These are phyloP conservation scores for Fusarium musae DNA, from an alignment of 2,329 filamentous ascomycete genomes.

Conservation along the genomic window DNA sequence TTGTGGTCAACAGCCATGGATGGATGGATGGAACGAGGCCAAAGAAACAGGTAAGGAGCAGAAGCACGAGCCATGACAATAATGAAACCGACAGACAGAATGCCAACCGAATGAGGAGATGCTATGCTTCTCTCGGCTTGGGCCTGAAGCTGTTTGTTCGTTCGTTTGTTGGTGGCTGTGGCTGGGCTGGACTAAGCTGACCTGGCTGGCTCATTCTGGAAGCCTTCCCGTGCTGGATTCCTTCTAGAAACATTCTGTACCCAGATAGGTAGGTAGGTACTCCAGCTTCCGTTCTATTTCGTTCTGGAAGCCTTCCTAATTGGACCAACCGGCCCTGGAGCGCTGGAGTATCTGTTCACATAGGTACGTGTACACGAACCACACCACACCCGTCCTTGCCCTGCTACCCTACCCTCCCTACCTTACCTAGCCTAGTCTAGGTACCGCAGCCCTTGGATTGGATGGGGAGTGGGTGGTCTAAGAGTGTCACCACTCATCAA, in stretches of 20 bases:
- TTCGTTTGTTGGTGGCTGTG: not conserved
- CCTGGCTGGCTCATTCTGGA: not conserved
- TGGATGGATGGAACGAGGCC: not conserved
- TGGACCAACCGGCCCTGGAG: not conserved
- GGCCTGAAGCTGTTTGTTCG: not conserved
- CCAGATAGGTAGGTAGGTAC: not conserved
- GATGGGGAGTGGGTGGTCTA: not conserved
- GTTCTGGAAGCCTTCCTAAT: slow-evolving; percentile 44
- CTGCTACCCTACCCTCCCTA: not conserved
- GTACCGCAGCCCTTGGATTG: slow-evolving; percentile 6
- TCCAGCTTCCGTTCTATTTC: not conserved
- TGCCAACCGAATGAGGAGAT: not conserved
- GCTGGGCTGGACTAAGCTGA: not conserved
- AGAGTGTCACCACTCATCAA: slow-evolving; percentile 34
- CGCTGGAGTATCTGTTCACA: not conserved
- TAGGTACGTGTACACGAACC: slow-evolving; percentile 21
- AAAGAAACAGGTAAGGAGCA: slow-evolving; percentile 6
- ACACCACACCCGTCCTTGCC: slow-evolving; percentile 21
- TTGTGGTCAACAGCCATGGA: not conserved
- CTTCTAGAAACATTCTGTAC: slow-evolving; percentile 34
- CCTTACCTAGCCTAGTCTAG: not conserved
- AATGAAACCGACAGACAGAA: not conserved
- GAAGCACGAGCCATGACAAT: slow-evolving; percentile 13
- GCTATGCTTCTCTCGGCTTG: slow-evolving; percentile 7
- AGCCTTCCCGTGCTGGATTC: slow-evolving; percentile 10